Base-by-base conservation (phyloP, 352 stramenopile genomes). In the Globisporangium acanthophoron region DNA sequence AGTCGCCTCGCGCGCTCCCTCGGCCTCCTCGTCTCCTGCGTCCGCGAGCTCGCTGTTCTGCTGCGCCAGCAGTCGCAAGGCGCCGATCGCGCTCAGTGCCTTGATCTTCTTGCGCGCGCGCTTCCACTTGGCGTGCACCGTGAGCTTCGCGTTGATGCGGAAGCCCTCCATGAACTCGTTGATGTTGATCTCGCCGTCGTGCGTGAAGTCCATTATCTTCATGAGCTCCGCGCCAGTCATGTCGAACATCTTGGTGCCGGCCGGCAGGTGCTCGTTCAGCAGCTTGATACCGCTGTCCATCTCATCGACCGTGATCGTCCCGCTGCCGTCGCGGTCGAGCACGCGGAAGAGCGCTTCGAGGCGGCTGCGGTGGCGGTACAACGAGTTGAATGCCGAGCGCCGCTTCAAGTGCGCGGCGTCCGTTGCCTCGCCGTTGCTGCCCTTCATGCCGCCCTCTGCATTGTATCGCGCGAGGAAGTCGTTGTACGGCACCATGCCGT, bases 161-260 rank as follows among this genome's bases (percentile, higher is more conserved):
- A 94, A 94, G 54, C 85, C 83, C 54, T 94, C 85, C 77, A 94
- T 90, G 59, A 94, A 94, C 74, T 94, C 85, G 62, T 94, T 94
- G 57, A 94, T 94, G 71, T 94, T 92, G 68, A 94, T 86, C 59
- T 92, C 77, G 52, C 91, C 90, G 61, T 94, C 82, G 61, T 88
- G 75, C 33, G 71, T 87, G 47, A 94, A 92, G 65, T 94, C 85
- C 55, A 94, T 74, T 77, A 88, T 90, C n/a, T 69, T 68, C 85
- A 94, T 94, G 50, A 90, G 79, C 55, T 92, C 83, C 52, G 77
- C 65, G 21, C 78, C 73, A 24, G 88, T 87, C 20, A 76, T 85
- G 35, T 66, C 83, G 54, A 92, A 92, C 8, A 77, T 69, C 58
- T 90, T 86, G 9, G 75, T 77, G 54, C 76, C 77, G 21, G 71